These are phyloP conservation scores for Cutaneotrichosporon sp. DNA, from an alignment of 1,284 basidiomycete genomes.

Conservation along the genomic window DNA sequence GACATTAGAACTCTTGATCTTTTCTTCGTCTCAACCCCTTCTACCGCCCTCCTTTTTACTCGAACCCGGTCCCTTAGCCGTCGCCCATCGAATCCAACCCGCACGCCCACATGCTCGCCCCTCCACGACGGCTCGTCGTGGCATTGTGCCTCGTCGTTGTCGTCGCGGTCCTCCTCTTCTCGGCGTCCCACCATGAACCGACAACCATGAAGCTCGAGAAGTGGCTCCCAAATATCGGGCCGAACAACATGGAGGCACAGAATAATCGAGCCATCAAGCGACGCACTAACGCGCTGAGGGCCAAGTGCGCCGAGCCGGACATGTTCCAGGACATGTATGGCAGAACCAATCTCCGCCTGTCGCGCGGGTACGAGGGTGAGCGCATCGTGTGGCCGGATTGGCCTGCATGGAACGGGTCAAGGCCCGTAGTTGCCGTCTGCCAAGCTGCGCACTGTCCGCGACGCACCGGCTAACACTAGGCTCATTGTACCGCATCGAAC, in stretches of 20 bases:
- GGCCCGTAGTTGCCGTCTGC: too few relatives aligned
- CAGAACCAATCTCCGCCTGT: slow-evolving; percentile 36
- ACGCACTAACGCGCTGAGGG: not conserved
- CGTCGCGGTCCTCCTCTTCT: slow-evolving; percentile 5
- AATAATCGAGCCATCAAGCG: not conserved
- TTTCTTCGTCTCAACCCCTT: too few relatives aligned
- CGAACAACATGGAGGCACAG: not conserved
- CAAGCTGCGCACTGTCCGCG: too few relatives aligned
- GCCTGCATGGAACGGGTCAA: too few relatives aligned
- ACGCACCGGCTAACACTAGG: too few relatives aligned
- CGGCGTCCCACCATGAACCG: not conserved
- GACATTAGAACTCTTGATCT: too few relatives aligned
- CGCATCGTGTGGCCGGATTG: too few relatives aligned
- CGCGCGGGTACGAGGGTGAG: slow-evolving; percentile 43
- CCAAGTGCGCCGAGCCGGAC: slow-evolving; percentile 23
- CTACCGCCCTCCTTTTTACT: too few relatives aligned
- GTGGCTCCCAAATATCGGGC: not conserved
- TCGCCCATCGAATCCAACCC: not conserved
- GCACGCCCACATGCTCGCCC: not conserved
- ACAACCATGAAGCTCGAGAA: not conserved
- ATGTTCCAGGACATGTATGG: slow-evolving; percentile 36
- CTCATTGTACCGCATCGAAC: slow-evolving; percentile 27
- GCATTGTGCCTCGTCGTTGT: slow-evolving; percentile 9
- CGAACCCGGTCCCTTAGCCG: not conserved
- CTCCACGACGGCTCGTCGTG: slow-evolving; percentile 11